Base-by-base conservation (phyloP, 305 asterid genomes). In the Solanum chacoense region DNA sequence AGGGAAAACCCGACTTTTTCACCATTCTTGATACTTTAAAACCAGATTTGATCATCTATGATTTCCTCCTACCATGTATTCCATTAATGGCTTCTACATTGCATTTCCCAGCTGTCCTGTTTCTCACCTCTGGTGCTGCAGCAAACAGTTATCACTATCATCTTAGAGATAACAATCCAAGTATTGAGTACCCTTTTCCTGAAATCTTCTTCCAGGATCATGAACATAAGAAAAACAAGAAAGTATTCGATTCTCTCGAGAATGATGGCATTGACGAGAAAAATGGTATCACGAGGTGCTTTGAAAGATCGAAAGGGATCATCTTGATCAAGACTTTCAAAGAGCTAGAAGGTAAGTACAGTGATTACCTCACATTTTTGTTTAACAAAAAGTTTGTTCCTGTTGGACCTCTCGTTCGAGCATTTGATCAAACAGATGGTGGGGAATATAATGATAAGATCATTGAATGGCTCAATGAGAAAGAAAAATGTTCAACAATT, bases 31-130 rank as follows among this genome's bases (percentile, higher is more conserved):
- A 18, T 16, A 91, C 94, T 86, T 93, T 93, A 35, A 91, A 90
- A 28, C 97, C 96, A 16, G 96, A 96, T 88, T 11, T 96, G 20
- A 87, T 96, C 40, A 7, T 96, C 26, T 94, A 95, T 91, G 97
- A 95, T 78, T 91, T 92, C 55, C 90, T 95, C 55, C 95, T 90
- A 63, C 94, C 94, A 10, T 96, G 97, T 97, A 95, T 92, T 4
- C 92, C 97, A 11, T 88, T 85, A 28, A 91, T 91, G 86, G 95
- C 94, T 5, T 81, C 88, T 3, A 26, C 87, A 18, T 88, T 38
- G 7, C 37, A 79, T 26, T 91, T 93, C 20, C 98, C 96, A 9
- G 94, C 97, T 24, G 94, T 94, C 12, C 35, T 91, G 26, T 93
- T 95, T 90, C 86, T 91, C 36, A 42, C 91, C 40, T 1, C 90